Evolutionary conservation across 371 early-diverging fungal species (phyloP).

Genomic region (Syncephalis fuscata): DNA sequence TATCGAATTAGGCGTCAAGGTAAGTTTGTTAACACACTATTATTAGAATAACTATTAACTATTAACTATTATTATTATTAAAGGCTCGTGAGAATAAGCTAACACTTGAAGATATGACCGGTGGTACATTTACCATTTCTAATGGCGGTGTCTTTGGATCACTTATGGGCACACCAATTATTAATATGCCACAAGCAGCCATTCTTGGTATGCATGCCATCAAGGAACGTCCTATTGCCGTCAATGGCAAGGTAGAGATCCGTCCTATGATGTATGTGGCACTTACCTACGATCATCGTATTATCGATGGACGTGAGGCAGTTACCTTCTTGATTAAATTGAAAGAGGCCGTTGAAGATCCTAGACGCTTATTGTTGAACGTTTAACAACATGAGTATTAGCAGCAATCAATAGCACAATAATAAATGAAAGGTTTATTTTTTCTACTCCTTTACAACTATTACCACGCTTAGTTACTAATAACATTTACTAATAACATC

Average conservation of each 20-base stretch:
- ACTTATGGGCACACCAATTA: constrained; percentile 92
- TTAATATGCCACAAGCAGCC: constrained; percentile 93
- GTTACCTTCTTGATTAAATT: constrained; percentile 92
- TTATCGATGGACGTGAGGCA: constrained; percentile 97
- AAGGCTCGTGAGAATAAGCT: constrained; percentile 89
- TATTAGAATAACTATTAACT: too few species aligned
- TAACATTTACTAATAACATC: too few species aligned
- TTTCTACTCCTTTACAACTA: neutral
- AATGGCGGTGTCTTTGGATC: constrained; percentile 98
- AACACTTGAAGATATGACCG: constrained; percentile 91
- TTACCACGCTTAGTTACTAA: neutral
- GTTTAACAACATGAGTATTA: constrained; percentile 23
- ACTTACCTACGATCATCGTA: constrained; percentile 93
- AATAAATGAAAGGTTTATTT: neutral
- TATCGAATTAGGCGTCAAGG: constrained; percentile 74
- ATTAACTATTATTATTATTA: too few species aligned
- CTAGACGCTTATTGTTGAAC: constrained; percentile 72
- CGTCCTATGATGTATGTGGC: constrained; percentile 99
- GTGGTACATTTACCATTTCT: constrained; percentile 97
- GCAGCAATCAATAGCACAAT: neutral
- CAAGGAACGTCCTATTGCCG: constrained; percentile 88
- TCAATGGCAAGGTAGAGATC: constrained; percentile 86
- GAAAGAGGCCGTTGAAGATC: constrained; percentile 94
- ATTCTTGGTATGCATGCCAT: constrained; percentile 97
- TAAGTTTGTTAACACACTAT: constrained; percentile 12